Evolutionary conservation across 768 basidiomycete genomes (phyloP), one percentile per base, ranked within the genome.

Genomic region (Dentipellis fragilis): DNA sequence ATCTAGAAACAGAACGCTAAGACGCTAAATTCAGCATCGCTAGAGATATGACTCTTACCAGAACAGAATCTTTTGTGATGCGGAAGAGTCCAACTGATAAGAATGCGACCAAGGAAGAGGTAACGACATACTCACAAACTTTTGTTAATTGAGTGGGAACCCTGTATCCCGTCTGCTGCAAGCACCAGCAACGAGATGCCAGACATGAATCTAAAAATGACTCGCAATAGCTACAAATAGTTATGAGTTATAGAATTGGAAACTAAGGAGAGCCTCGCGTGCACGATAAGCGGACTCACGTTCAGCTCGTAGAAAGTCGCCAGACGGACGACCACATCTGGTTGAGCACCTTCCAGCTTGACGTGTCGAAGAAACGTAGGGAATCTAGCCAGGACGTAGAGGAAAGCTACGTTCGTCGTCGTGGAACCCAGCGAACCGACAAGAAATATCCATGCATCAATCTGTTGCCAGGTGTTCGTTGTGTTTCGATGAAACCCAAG

Each of bases 291-390:
- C 17, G 39, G 9, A 63, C 88, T 58, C 58, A 90, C 89, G 64
- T 92, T 92, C 11, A 91, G 72, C 56, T 87, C 78, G 65, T 84
- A 87, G 64, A 89, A 92, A 3, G 81, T 87, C 22, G 80, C 71
- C 3, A 92, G 75, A 47, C 89, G 75, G 14, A 88, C 76, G 50
- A 92, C 84, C 7, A 92, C 84, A 36, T 79, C 79, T 7, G 87
- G 84, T 45, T 82, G 80, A 0, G 85, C 89, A 12, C 89, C 85
- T 58, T 85, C 88, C 4, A 73, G 72, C 65, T 84, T 87, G 57
- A 92, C 84, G 53, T 80, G 75, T 19, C 73, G 73, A 51, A 92
- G 78, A 68, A 92, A 91, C 4, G 63, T 62, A 2, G 89, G 87
- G 64, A 91, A 91, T 0, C 78, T 77, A 51, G 72, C 74, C 16